phyloP scores from a whole-genome alignment of 2,329 filamentous ascomycete species.

The Ophiostoma fasciatum region DNA sequence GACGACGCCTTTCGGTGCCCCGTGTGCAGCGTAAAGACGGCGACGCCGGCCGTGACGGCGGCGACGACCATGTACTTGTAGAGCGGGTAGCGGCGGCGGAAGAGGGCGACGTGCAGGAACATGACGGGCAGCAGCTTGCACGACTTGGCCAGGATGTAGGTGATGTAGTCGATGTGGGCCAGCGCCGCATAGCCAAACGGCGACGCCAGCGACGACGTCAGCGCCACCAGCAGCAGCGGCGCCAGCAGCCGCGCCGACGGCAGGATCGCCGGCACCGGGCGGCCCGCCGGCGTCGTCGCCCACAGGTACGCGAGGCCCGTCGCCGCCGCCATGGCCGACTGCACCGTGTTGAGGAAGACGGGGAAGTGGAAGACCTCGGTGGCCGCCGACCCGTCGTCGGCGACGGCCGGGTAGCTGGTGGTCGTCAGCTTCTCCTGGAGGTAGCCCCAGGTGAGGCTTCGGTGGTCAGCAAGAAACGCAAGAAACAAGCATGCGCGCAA shows the following conservation, averaged over 20 bases:
- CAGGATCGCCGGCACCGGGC: slow-evolving; percentile 51
- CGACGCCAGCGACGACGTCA: slow-evolving; percentile 80
- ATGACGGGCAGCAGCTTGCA: slow-evolving; percentile 99
- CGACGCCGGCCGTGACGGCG: slow-evolving; percentile 81
- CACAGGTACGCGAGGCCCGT: slow-evolving; percentile 72
- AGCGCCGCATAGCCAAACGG: slow-evolving; percentile 91
- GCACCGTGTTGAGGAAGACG: slow-evolving; percentile 90
- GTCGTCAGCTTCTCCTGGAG: slow-evolving; percentile 97
- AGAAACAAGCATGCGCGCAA: neutral
- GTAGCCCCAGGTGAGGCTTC: slow-evolving; percentile 82
- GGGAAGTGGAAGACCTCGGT: slow-evolving; percentile 76
- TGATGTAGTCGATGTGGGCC: slow-evolving; percentile 93
- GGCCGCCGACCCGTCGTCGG: slow-evolving; percentile 29
- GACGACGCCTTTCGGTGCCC: slow-evolving; percentile 35
- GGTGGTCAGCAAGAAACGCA: neutral
- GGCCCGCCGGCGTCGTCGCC: slow-evolving; percentile 40
- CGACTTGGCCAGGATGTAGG: slow-evolving; percentile 90
- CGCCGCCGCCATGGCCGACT: slow-evolving; percentile 74
- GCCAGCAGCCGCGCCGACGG: slow-evolving; percentile 59
- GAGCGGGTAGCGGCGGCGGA: slow-evolving; percentile 74
- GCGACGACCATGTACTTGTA: slow-evolving; percentile 95
- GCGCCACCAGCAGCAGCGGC: slow-evolving; percentile 69
- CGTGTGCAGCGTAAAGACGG: slow-evolving; percentile 83
- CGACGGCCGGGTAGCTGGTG: slow-evolving; percentile 56
- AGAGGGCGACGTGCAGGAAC: slow-evolving; percentile 87